Evolutionary conservation across 2,329 filamentous ascomycete species (phyloP).

Genomic region (Ophiostoma fasciatum): DNA sequence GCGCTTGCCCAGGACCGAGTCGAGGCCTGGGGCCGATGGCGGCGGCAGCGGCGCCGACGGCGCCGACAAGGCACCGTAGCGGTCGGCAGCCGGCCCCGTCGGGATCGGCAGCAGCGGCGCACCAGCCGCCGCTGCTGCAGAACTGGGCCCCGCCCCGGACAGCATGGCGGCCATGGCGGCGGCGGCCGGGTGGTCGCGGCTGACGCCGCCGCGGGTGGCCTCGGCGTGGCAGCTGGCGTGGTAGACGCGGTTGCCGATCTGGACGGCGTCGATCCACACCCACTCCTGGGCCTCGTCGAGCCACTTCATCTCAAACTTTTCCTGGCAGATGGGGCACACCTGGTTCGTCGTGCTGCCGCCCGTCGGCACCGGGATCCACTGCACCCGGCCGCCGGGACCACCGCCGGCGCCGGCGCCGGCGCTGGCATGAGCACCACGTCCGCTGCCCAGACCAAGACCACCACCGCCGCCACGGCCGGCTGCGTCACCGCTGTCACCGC

Average conservation of each 20-base stretch:
- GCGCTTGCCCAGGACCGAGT: slow-evolving; percentile 6
- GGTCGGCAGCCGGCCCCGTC: slow-evolving; percentile 4
- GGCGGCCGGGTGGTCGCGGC: slow-evolving; percentile 13
- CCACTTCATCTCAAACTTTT: slow-evolving; percentile 86
- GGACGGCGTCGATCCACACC: slow-evolving; percentile 84
- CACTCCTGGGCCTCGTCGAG: slow-evolving; percentile 88
- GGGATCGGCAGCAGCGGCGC: slow-evolving; percentile 5
- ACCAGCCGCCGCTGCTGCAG: too few relatives aligned
- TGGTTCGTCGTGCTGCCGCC: slow-evolving; percentile 59
- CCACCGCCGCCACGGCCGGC: slow-evolving; percentile 11
- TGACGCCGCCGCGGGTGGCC: slow-evolving; percentile 49
- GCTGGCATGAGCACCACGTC: too few relatives aligned
- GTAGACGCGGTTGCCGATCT: slow-evolving; percentile 65
- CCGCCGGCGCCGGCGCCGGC: slow-evolving; percentile 18
- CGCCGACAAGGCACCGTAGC: too few relatives aligned
- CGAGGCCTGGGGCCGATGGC: slow-evolving; percentile 18
- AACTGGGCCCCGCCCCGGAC: too few relatives aligned
- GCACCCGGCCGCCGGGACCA: slow-evolving; percentile 38
- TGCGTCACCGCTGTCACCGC: neutral
- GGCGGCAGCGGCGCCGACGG: slow-evolving; percentile 13
- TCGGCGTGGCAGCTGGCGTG: slow-evolving; percentile 85
- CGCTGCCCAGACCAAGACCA: too few relatives aligned
- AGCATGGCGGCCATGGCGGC: slow-evolving; percentile 8
- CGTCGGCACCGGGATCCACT: slow-evolving; percentile 74
- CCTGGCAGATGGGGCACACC: slow-evolving; percentile 86